Evolutionary conservation across 352 stramenopile species (phyloP), one percentile per base, ranked within the genome.

Genomic region (Phytophthora tentaculata): DNA sequence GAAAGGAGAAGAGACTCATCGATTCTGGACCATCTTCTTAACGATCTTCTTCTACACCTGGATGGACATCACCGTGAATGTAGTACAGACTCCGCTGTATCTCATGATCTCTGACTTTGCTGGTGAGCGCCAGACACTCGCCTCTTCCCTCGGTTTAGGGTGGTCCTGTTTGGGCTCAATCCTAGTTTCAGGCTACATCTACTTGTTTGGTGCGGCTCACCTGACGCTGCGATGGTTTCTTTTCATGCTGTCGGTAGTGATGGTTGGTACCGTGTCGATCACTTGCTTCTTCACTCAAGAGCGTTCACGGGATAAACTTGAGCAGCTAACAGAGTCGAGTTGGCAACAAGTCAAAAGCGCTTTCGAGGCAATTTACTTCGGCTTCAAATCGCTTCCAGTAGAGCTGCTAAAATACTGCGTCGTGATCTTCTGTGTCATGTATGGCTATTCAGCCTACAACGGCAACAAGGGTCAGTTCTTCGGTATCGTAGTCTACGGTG

Each of bases 381-480:
- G 80, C 0, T 54, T 90, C 13, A 73, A 69, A 12, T 69, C 69
- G 14, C 71, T 90, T 2, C 79, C 80, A 17, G 19, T 32, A 5
- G 56, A 73, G 19, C 67, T 90, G 12, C 19, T 73, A 17, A 61
- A 83, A 22, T 90, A 80, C 69, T 85, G 74, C 55, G 7, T 78
- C 29, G 65, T 88, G 48, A 56, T 84, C 47, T 77, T 84, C 60
- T 75, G 65, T 17, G 58, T 83, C 20, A 64, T 76, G 68, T 88
- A 83, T 54, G 80, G 80, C 10, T 83, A 63, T 56, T 77, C 75
- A 4, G 72, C 80, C 0, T 88, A 88, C 67, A 84, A 83, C 39
- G 75, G 77, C 49, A 78, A 81, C 60, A 88, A 73, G 45, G 66
- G 66, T 2, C 66, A 73, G 35, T 73, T 65, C 53, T 73, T 73